These are phyloP conservation scores for Coniochaeta pulveracea DNA, from an alignment of 2,329 filamentous ascomycete genomes.

Conservation along the genomic window DNA sequence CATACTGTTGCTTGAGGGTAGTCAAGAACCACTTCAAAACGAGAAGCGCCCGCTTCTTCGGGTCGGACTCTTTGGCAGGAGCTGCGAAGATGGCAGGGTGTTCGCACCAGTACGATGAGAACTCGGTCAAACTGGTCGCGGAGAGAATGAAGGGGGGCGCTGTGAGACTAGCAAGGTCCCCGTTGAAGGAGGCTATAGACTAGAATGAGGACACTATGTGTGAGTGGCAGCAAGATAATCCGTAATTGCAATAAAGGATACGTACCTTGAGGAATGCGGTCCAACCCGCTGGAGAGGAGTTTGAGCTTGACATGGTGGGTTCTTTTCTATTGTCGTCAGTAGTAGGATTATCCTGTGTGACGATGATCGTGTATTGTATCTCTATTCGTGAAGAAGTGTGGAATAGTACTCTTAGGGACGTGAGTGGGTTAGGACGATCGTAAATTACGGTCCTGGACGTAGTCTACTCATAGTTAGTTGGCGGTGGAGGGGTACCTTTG, in stretches of 20 bases:
- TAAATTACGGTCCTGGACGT: too few relatives aligned
- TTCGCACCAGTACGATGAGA: constrained; percentile 74
- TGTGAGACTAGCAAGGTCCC: constrained; percentile 69
- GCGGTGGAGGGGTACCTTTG: too few relatives aligned
- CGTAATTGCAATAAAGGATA: neutral
- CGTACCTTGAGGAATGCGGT: constrained; percentile 38
- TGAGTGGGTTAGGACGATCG: too few relatives aligned
- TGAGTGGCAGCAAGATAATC: constrained; percentile 5
- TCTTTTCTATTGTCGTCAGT: constrained; percentile 9
- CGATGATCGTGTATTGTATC: too few relatives aligned
- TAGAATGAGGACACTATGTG: constrained; percentile 15
- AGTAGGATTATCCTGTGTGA: too few relatives aligned
- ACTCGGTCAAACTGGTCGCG: constrained; percentile 67
- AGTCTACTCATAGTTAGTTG: too few relatives aligned
- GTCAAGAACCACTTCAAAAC: constrained; percentile 97
- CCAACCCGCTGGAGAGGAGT: constrained; percentile 41
- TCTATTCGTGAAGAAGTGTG: too few relatives aligned
- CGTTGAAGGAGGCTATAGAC: constrained; percentile 74
- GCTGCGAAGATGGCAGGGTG: constrained; percentile 71
- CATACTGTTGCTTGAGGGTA: constrained; percentile 80
- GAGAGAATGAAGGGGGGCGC: constrained; percentile 77
- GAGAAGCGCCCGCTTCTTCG: constrained; percentile 69
- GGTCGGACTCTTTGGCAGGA: constrained; percentile 66
- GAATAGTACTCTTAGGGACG: too few relatives aligned
- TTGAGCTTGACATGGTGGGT: constrained; percentile 23